Base-by-base conservation (phyloP, 306 rosid genomes). In the Malus sieversii region DNA sequence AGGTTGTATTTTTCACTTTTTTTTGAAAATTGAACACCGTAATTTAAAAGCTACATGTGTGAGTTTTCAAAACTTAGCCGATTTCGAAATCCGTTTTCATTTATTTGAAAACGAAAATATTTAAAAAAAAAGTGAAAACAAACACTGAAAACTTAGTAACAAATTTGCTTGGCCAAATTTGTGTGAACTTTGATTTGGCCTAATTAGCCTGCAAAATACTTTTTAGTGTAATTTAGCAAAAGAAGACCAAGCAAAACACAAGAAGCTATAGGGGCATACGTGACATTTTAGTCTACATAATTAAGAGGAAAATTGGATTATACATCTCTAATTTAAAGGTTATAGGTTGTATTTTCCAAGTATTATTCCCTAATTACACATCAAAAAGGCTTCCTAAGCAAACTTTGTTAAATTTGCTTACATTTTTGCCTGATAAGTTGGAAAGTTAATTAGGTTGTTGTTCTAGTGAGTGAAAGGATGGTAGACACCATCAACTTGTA, bases 401-500 rank as follows among this genome's bases (percentile, higher is more conserved):
- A 32, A 58, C 55, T 14, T 18, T 60, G 44, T 19, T 15, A 51
- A 16, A 48, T 48, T 51, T 58, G 53, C 76, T 35, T 22, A 58
- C 52, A 62, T 42, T 25, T 12, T 23, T 11, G 40, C 66, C 35
- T 62, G 40, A 62, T 35, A 12, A 18, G 42, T 19, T 64, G 45
- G 2, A 11, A 62, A 62, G 70, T 74, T 67, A 81, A 20, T 58
- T n/a, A 51, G 78, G 65, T 38, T 66, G 86, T 20, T 71, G 59
- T 78, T 78, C 79, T 85, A 27, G 97, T 89, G 91, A 92, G 97
- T 72, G 99, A 90, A 68, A 92, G 96, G 72, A 96, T 96, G 87
- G 99, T 96, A 58, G 96, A 92, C 25, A 96, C 97, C 99, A 92
- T 96, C 68, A 84, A 75, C 85, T 96, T 96, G 91, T 87, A 90